These are phyloP conservation scores for Fusarium hostae DNA, from an alignment of 2,329 filamentous ascomycete species.

Conservation along the genomic window DNA sequence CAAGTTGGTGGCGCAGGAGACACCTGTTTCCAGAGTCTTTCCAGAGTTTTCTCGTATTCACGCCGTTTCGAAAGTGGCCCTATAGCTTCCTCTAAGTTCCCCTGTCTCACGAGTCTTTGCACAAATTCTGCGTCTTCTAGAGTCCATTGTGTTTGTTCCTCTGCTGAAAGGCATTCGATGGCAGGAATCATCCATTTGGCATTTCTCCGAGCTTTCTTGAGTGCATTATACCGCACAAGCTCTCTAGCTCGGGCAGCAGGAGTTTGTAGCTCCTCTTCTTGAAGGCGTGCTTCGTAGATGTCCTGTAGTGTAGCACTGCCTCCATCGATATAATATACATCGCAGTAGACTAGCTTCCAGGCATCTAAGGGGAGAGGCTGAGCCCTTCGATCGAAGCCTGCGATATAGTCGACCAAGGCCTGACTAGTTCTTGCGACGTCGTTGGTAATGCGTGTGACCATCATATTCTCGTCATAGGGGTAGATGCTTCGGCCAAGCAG, in stretches of 20 bases:
- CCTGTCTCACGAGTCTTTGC: not conserved
- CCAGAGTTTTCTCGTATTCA: not conserved
- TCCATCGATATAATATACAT: not conserved
- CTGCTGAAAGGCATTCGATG: not conserved
- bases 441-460: constrained; percentile 13
- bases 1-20: constrained; percentile 32
- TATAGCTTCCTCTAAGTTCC: not conserved
- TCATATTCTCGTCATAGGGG: not conserved
- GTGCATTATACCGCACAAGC: fast-evolving
- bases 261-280: not conserved
- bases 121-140: not conserved
- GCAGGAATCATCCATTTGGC: not conserved
- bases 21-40: constrained; percentile 17
- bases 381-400: fast-evolving
- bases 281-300: not conserved
- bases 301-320: not conserved
- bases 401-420: not conserved
- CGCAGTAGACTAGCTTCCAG: not conserved
- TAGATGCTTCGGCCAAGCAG: constrained; percentile 20
- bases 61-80: not conserved
- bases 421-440: not conserved
- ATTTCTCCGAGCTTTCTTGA: not conserved
- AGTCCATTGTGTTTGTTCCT: not conserved
- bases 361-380: not conserved
- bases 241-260: not conserved